Evolutionary conservation across 495 filamentous ascomycete species (phyloP), one percentile per base, ranked within the genome.

Genomic region (Neurospora sp.): DNA sequence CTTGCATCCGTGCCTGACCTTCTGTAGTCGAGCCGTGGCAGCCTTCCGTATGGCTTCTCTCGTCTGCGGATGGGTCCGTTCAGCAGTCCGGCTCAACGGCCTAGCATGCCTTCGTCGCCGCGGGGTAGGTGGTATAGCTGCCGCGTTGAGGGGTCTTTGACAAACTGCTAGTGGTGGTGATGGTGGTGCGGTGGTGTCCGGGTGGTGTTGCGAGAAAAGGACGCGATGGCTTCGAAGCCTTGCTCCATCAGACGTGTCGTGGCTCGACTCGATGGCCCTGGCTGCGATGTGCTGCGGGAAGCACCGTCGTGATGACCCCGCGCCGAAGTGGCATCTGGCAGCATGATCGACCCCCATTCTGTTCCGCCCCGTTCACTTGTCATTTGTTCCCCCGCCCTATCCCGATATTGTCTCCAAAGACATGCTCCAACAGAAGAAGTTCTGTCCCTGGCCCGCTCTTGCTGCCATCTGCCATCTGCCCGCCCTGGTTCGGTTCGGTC

Each of bases 401-500:
- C 54, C 54, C 54, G 54, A 35, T 62, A 35, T 27, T 62, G 27
- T 35, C 27, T 12, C 54, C 54, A 35, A 35, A 62, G 5, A 66
- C 54, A 66, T 14, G 27, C 54, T 66, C 54, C 54, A 66, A 66
- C 54, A 16, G 14, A 66, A 66, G 6, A 66, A 16, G 54, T 66
- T 18, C 27, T 35, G 54, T 66, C 54, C 54, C 54, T 66, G 54
- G 54, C 54, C 54, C 39, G 70, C 40, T 71, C 38, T 48, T 62
- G 14, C 70, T 71, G 48, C 73, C 54, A 62, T 59, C 31, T 72
- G 48, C 54, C 73, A 71, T 40, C 70, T 71, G 23, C 35, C 42
- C 16, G 27, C 35, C 35, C 37, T 31, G 41, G 8, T 48, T 38
- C 40, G 39, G 72, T 70, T 37, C 37, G 42, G 42, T 44, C 23